These are phyloP conservation scores for Mycena olivaceomarginata DNA, from an alignment of 768 basidiomycete genomes.

Conservation along the genomic window DNA sequence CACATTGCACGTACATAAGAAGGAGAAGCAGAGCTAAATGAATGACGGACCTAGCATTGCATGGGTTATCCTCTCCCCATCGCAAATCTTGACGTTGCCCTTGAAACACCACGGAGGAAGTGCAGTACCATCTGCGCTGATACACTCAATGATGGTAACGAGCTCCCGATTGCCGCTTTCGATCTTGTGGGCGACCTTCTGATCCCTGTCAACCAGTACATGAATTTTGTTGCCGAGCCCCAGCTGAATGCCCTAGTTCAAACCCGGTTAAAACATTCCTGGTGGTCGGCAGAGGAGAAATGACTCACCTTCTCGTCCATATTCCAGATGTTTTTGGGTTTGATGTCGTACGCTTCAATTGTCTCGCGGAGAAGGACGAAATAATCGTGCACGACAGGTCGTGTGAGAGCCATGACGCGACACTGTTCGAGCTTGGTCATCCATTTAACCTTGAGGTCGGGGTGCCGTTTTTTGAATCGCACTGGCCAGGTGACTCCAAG, in stretches of 20 bases:
- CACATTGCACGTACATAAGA: not conserved
- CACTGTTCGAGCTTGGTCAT: not conserved
- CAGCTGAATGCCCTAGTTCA: not conserved
- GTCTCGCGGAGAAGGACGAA: too few species aligned
- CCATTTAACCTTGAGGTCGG: not conserved
- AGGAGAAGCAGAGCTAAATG: not conserved
- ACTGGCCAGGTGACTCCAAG: not conserved
- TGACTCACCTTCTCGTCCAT: too few species aligned
- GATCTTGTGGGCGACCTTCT: not conserved
- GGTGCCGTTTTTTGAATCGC: not conserved
- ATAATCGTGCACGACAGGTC: not conserved
- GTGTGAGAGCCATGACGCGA: not conserved
- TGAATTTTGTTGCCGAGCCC: not conserved
- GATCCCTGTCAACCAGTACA: too few species aligned
- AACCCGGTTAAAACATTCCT: too few species aligned
- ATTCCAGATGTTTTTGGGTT: too few species aligned
- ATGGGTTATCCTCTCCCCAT: slow-evolving; percentile 43
- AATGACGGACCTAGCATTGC: slow-evolving; percentile 34
- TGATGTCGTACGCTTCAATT: too few species aligned
- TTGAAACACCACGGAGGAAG: slow-evolving; percentile 61
- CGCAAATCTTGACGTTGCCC: slow-evolving; percentile 29
- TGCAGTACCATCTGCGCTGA: slow-evolving; percentile 63
- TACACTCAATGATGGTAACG: slow-evolving; percentile 66
- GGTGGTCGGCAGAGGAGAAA: too few species aligned
- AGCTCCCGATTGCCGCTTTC: slow-evolving; percentile 53